Conservation (phyloP, 2,329 filamentous ascomycete genomes). For the Aureobasidium zeae region DNA sequence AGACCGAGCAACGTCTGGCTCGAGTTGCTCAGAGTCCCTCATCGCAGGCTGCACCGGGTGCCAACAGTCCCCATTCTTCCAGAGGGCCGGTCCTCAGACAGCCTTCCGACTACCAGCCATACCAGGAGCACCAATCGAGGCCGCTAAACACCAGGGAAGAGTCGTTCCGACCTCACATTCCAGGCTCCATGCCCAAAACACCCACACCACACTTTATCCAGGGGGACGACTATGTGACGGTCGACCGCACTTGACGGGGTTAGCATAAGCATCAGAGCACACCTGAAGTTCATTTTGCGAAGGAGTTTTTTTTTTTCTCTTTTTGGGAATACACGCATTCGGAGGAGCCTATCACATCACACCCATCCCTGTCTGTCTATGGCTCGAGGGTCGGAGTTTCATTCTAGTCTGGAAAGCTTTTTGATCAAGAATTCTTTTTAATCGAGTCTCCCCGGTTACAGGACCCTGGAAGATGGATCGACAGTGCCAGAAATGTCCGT, state of each 20-base stretch:
- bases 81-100: neutral
- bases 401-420: neutral
- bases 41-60: conserved; percentile 5
- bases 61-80: neutral
- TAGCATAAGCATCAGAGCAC: neutral
- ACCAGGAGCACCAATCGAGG: conserved; percentile 1
- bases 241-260: conserved; percentile 25
- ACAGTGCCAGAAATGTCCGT: too few relatives aligned
- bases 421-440: neutral
- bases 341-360: too few relatives aligned
- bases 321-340: neutral
- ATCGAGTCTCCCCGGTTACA: neutral
- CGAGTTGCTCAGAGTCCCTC: conserved; percentile 24
- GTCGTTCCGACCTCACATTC: conserved; percentile 19
- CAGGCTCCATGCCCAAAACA: conserved; percentile 28
- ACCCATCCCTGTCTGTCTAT: too few relatives aligned
- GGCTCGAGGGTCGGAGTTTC: neutral
- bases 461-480: neutral
- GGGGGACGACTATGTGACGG: conserved; percentile 30
- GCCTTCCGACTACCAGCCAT: neutral
- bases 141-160: conserved; percentile 13
- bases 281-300: neutral
- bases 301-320: conserved; percentile 10
- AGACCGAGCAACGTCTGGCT: conserved; percentile 69
- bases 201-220: conserved; percentile 24